Evolutionary conservation across 441 rosid genomes (phyloP).

Genomic region (Euphorbia celastroides): DNA sequence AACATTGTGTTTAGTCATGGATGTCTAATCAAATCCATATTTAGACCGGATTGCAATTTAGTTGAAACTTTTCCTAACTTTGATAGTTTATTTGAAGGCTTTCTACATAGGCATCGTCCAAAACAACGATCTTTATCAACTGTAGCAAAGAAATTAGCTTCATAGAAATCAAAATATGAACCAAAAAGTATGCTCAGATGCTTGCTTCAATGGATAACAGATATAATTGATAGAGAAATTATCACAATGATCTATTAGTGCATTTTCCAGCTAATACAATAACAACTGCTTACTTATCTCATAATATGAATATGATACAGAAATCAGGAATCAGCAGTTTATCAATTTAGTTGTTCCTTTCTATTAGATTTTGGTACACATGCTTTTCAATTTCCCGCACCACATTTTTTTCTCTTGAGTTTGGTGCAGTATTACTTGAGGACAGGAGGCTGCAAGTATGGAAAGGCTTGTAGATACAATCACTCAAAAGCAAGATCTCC

Average conservation of each 20-base stretch:
- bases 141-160: no score
- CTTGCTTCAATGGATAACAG: no score
- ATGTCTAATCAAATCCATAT: neutral
- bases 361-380: neutral
- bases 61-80: neutral
- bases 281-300: no score
- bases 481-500: constrained; percentile 47
- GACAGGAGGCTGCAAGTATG: constrained; percentile 95
- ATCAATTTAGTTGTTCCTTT: neutral
- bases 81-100: neutral
- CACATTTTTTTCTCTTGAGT: constrained; percentile 24
- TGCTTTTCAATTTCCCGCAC: constrained; percentile 7
- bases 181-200: no score
- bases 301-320: no score
- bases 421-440: constrained; percentile 74
- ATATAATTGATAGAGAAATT: no score
- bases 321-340: neutral
- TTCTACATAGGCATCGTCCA: neutral
- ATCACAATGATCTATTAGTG: neutral
- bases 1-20: neutral
- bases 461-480: constrained; percentile 76
- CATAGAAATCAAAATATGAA: no score
- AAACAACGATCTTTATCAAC: no score
- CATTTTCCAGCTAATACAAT: no score
- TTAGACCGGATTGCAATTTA: neutral